Base-by-base conservation (phyloP, 805 yeast genomes). In the Pichia heedii region DNA sequence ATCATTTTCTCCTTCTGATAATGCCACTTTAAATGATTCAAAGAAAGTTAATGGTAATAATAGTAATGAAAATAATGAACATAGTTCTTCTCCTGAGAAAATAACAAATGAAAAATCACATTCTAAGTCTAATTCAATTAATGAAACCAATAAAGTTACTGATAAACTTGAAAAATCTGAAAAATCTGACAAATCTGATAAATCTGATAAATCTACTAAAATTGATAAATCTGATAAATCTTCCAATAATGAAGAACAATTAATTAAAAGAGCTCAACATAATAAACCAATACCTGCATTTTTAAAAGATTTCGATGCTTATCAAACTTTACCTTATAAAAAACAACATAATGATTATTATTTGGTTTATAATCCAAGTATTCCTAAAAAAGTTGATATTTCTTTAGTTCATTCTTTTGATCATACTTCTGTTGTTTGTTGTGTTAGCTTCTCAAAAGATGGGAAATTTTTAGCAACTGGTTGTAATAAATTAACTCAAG, bases 401-500 rank as follows among this genome's bases (percentile, higher is more conserved):
- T 93, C 88, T 40, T 72, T 90, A 50, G 85, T 88, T 53, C 93
- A 84, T 59, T 82, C 96, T 13, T 76, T 90, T 54, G 95, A 85
- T 60, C 97, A 93, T 68, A 76, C 88, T 15, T 84, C 95, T 2
- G 97, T 90, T 37, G 97, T 90, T 40, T 93, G 97, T 70, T 90
- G 97, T 65, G 97, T 90, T 46, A 75, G 95, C 49, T 90, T 93
- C 69, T 80, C 89, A 46, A 79, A 79, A 51, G 95, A 87, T 61
- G 97, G 97, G 50, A 83, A 84, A 66, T 85, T 77, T 59, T 71
- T 90, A 53, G 98, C 97, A 22, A 90, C 97, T 15, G 98, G 98
- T 39, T 89, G 97, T 70, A 93, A 90, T 69, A 86, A 88, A 61
- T 77, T 94, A 36, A 93, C 97, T 3, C 96, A 89, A 65, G 96